phyloP scores from a whole-genome alignment of 164 flowering plant genomes.

The Kalanchoe fedtschenkoi region DNA sequence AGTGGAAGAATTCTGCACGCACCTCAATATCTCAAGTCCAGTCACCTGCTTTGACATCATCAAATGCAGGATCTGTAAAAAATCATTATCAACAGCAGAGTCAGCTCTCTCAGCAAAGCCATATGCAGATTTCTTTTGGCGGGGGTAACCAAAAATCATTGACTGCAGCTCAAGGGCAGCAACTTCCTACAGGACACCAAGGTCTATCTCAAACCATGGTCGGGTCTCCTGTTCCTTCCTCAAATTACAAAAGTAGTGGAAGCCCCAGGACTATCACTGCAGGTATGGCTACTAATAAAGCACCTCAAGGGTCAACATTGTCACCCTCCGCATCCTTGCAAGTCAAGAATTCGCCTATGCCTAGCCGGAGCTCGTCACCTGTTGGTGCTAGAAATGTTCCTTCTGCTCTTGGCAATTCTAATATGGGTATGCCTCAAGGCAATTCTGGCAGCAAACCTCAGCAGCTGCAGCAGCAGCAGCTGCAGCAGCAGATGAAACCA shows the following conservation, averaged over 20 bases:
- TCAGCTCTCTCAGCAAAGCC: constrained; percentile 38
- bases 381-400: constrained; percentile 49
- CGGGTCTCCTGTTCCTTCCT: constrained; percentile 61
- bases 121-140: constrained; percentile 75
- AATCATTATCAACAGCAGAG: constrained; percentile 52
- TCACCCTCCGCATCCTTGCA: constrained; percentile 30
- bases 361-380: constrained; percentile 62
- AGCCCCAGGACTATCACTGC: constrained; percentile 53
- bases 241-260: constrained; percentile 63
- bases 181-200: constrained; percentile 26
- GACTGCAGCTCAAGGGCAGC: constrained; percentile 23
- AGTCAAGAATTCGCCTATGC: constrained; percentile 34
- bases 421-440: constrained; percentile 25
- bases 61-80: constrained; percentile 41
- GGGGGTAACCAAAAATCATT: constrained; percentile 43
- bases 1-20: constrained; percentile 59
- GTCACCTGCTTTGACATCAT: constrained; percentile 26
- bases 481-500: constrained; percentile 11
- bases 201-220: constrained; percentile 44
- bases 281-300: constrained; percentile 32
- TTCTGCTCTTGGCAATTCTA: constrained; percentile 54
- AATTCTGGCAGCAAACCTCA: constrained; percentile 22
- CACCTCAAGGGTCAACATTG: constrained; percentile 31
- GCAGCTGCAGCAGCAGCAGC: constrained; percentile 36
- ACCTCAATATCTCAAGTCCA: constrained; percentile 30